phyloP scores from a whole-genome alignment of 192 early-diverging fungal genomes.

The Coemansia sp. region DNA sequence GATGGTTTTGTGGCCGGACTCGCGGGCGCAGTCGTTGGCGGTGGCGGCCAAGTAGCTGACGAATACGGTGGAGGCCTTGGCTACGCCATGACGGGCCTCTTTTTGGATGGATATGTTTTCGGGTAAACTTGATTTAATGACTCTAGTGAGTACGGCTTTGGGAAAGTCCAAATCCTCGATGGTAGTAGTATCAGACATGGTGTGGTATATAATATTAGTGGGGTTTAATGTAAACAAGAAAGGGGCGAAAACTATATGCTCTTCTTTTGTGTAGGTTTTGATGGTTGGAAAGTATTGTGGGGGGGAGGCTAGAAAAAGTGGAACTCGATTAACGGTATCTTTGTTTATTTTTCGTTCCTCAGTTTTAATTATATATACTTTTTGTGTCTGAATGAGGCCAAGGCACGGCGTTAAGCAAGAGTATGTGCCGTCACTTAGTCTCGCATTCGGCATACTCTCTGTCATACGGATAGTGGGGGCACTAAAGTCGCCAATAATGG shows the following conservation, averaged over 20 bases:
- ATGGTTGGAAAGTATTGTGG: background rate
- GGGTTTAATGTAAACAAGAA: background rate
- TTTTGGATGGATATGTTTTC: conserved; percentile 51
- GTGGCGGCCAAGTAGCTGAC: conserved; percentile 51
- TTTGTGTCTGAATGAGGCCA: background rate
- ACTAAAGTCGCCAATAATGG: conserved; percentile 40
- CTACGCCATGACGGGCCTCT: conserved; percentile 37
- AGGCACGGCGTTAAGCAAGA: background rate
- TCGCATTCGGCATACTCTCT: conserved; percentile 33
- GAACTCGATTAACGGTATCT: too few relatives aligned
- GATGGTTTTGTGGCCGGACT: conserved; percentile 44
- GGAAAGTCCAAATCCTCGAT: conserved; percentile 52
- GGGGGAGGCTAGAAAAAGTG: background rate
- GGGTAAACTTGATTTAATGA: conserved; percentile 43
- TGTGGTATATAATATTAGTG: background rate
- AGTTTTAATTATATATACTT: background rate
- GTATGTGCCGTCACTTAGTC: conserved; percentile 25
- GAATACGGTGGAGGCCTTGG: conserved; percentile 40
- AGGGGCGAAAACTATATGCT: background rate
- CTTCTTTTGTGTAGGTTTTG: background rate
- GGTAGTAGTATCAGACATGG: conserved; percentile 8
- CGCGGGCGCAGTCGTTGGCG: conserved; percentile 50
- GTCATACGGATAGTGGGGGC: conserved; percentile 32
- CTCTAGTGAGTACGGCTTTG: conserved; percentile 41
- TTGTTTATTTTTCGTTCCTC: background rate